A percentile compares a stretch with the other conserved stretches of the same genome.
Conservation (phyloP, 805 yeast genomes). For the Kuraishia hungarica region DNA sequence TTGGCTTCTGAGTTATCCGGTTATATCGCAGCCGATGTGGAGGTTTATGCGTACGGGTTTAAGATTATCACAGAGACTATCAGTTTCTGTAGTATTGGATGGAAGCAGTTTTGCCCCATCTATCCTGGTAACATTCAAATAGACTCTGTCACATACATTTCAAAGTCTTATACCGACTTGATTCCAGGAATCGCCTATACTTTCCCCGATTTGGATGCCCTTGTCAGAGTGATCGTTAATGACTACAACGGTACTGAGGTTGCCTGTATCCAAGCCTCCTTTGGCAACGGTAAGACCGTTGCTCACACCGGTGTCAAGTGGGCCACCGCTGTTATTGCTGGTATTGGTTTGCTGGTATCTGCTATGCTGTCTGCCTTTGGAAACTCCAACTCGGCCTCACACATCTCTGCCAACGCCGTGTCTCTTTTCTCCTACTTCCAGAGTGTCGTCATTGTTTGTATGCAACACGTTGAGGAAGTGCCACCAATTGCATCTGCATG, state of each 20-base stretch:
- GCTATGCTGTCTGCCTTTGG: conserved; percentile 80
- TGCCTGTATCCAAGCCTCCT: conserved; percentile 71
- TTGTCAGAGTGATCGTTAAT: conserved; percentile 45
- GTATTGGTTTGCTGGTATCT: conserved; percentile 77
- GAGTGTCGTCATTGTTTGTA: conserved; percentile 71
- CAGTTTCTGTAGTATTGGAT: conserved; percentile 56
- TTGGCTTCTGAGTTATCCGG: conserved; percentile 62
- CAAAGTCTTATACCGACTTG: conserved; percentile 35
- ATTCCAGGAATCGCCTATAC: conserved; percentile 82
- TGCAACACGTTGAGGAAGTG: conserved; percentile 77
- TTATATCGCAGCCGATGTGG: conserved; percentile 58
- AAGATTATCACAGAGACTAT: conserved; percentile 47
- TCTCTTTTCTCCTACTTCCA: conserved; percentile 84
- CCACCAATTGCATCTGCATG: conserved; percentile 93
- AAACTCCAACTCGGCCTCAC: conserved; percentile 82
- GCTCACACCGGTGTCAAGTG: conserved; percentile 77
- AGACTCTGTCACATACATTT: conserved; percentile 57
- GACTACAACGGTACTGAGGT: conserved; percentile 29
- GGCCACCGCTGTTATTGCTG: conserved; percentile 90
- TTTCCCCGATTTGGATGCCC: conserved; percentile 84
- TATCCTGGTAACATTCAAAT: conserved; percentile 76
- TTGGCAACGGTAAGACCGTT: conserved; percentile 74
- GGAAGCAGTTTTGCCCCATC: conserved; percentile 89
- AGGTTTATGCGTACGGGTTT: conserved; percentile 84
- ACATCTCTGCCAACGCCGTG: conserved; percentile 78